Conservation (phyloP, 805 yeast genomes). For the Schwanniomyces yamadae region DNA sequence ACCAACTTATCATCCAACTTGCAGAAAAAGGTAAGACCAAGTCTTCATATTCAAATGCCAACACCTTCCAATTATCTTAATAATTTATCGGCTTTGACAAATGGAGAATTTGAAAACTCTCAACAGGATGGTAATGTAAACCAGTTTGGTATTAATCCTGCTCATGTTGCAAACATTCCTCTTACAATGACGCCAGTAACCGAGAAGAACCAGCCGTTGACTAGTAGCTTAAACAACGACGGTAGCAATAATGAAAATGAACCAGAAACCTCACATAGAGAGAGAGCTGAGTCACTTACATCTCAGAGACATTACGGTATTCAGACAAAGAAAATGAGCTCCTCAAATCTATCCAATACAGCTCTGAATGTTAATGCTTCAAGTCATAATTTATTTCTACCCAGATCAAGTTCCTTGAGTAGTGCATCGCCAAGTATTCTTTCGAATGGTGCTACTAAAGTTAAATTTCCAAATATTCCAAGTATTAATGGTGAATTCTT, state of each 20-base stretch:
- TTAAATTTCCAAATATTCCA: conserved; percentile 38
- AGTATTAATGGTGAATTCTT: conserved; percentile 36
- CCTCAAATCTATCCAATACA: conserved; percentile 1
- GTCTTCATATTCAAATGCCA: conserved; percentile 73
- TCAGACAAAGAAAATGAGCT: conserved; percentile 12
- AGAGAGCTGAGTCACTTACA: conserved; percentile 14
- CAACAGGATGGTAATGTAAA: conserved; percentile 46
- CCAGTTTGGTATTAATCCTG: conserved; percentile 65
- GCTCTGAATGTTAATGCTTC: background rate
- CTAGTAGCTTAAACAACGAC: conserved; percentile 1
- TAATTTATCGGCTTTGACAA: conserved; percentile 37
- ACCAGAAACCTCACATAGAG: conserved; percentile 10
- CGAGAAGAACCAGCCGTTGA: conserved; percentile 40
- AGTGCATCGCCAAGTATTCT: conserved; percentile 4
- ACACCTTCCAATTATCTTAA: conserved; percentile 50
- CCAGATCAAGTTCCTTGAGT: conserved; percentile 12
- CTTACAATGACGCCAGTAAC: conserved; percentile 80
- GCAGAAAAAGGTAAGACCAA: conserved; percentile 47
- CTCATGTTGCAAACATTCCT: conserved; percentile 49
- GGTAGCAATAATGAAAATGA: conserved; percentile 10
- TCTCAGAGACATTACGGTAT: conserved; percentile 2
- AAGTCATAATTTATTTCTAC: conserved; percentile 8
- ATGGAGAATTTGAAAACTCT: conserved; percentile 20
- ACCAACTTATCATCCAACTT: background rate
- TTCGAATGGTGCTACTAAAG: background rate